Base-by-base conservation (phyloP, 2,329 filamentous ascomycete genomes). In the Didymella keratinophila region DNA sequence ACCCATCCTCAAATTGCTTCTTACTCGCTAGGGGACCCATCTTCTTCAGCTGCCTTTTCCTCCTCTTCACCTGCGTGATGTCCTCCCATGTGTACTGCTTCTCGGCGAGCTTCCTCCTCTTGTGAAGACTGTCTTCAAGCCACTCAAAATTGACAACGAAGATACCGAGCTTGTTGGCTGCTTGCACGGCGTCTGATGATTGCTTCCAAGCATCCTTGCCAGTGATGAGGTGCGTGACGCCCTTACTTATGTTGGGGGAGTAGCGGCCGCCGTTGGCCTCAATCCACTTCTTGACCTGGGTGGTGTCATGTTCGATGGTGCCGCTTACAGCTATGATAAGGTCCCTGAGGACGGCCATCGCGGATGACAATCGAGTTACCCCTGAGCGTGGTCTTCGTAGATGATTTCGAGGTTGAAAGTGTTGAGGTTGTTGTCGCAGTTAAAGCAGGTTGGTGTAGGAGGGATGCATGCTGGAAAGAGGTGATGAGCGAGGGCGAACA, bases 151-250 rank as follows among this genome's bases (percentile, higher is more conserved):
- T 76, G 43, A 82, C 73, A 37, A 82, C 74, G 16, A 71, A 67
- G 14, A 67, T 64, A 0, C 58, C 52, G 21, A 64, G 37, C 10
- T 67, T 32, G 20, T 55, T 42, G 1, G 73, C 73, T 47, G 64
- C 58, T 37, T 67, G 55, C 5, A 75, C 69, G 44, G 61, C 52
- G 20, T 81, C 74, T 58, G 74, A 72, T 1, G 80, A 68, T 7
- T 80, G 75, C 61, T 83, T 82, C 74, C 86, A 93, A 16, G 88
- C 84, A 32, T 86, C 82, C 48, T 83, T 79, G 0, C 86, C 86
- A 52, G 87, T 85, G 21, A 97, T 82, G 0, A 97, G 78, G 75
- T 96, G 92, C 0, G 92, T 96, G 10, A 89, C 85, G 0, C 79
- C 68, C 0, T 80, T 72, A 25, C 80, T 80, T 18, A 92, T 76